A percentile compares a stretch with the other conserved stretches of the same genome.
Evolutionary conservation across 768 basidiomycete species (phyloP).

Genomic region (Kockovaella imperatae): DNA sequence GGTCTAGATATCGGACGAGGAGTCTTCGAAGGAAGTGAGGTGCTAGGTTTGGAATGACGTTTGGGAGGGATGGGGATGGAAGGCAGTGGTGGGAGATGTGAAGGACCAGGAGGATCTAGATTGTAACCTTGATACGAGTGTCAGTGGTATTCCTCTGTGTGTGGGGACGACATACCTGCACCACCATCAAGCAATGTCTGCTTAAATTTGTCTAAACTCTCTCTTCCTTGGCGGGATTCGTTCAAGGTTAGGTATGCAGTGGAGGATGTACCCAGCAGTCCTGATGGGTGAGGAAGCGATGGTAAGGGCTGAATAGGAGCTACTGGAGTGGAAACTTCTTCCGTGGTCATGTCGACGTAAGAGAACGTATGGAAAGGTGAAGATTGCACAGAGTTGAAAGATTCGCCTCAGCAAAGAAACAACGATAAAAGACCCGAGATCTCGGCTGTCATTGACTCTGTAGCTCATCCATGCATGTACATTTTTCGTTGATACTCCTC

Average conservation of each 20-base stretch:
- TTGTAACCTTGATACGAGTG: constrained; percentile 1
- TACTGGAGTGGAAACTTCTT: neutral
- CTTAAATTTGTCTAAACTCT: neutral
- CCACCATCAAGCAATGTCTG: neutral
- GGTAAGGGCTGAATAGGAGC: constrained; percentile 3
- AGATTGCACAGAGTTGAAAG: too few species aligned
- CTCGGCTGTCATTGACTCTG: too few species aligned
- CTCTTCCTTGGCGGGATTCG: neutral
- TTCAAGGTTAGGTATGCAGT: neutral
- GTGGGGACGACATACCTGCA: neutral
- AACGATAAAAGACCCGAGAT: too few species aligned
- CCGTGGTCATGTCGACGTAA: too few species aligned
- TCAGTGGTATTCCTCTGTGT: neutral
- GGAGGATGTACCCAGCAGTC: neutral
- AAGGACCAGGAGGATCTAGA: neutral
- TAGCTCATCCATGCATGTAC: too few species aligned
- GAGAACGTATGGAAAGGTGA: too few species aligned
- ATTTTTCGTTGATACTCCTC: too few species aligned
- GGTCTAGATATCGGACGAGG: constrained; percentile 1
- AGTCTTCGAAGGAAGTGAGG: neutral
- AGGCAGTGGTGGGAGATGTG: constrained; percentile 4
- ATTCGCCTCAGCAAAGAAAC: too few species aligned
- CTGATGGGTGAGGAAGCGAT: constrained; percentile 7
- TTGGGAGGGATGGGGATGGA: constrained; percentile 3
- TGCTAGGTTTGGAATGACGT: neutral